These are phyloP conservation scores for Elsinoe necatrix DNA, from an alignment of 2,329 filamentous ascomycete species.

Conservation along the genomic window DNA sequence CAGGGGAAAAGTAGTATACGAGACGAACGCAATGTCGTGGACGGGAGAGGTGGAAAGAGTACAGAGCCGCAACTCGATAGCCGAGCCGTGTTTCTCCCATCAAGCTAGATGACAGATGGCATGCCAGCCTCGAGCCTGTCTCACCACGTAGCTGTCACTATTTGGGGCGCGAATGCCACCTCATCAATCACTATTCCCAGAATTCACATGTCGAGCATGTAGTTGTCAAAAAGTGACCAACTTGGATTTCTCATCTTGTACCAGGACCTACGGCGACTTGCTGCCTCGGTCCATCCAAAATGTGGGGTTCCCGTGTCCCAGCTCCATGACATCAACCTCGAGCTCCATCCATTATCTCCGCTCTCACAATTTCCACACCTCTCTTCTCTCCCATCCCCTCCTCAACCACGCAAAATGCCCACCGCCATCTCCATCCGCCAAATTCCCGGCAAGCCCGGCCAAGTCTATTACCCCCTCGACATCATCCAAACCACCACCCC, in stretches of 20 bases:
- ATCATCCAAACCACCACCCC: slow-evolving; percentile 53
- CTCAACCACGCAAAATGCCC: slow-evolving; percentile 33
- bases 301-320: neutral
- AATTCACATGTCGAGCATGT: neutral
- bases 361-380: neutral
- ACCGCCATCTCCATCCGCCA: slow-evolving; percentile 56
- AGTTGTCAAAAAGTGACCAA: neutral
- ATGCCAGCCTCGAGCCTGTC: neutral
- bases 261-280: neutral
- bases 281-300: slow-evolving; percentile 8
- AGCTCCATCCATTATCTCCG: neutral
- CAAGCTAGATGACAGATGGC: neutral
- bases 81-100: neutral
- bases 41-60: neutral
- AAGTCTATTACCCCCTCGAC: slow-evolving; percentile 69
- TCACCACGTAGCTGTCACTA: neutral
- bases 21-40: neutral
- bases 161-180: too few relatives aligned
- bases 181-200: too few relatives aligned
- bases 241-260: neutral
- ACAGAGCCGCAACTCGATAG: neutral
- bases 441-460: slow-evolving; percentile 71
- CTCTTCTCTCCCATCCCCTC: neutral
- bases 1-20: neutral
- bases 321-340: slow-evolving; percentile 10